A percentile compares a stretch with the other conserved stretches of the same genome.
Evolutionary conservation across 495 filamentous ascomycete genomes (phyloP).

Genomic region (Aspergillus diversus): DNA sequence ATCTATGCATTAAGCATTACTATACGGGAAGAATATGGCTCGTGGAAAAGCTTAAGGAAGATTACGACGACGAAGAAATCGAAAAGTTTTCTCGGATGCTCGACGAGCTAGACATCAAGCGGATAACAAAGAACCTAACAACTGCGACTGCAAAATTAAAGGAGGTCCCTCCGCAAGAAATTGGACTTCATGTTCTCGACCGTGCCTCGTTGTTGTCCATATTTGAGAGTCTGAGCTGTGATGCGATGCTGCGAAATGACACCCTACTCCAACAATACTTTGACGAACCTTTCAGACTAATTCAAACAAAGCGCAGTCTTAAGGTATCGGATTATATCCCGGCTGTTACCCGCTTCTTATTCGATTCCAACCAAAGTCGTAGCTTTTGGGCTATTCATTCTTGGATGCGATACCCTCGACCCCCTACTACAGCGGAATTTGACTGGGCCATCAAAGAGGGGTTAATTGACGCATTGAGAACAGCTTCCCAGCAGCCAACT

Average conservation of each 20-base stretch:
- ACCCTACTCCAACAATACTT: slow-evolving; percentile 62
- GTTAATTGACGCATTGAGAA: slow-evolving; percentile 49
- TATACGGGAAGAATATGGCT: slow-evolving; percentile 70
- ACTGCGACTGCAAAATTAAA: slow-evolving; percentile 52
- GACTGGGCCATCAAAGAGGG: slow-evolving; percentile 78
- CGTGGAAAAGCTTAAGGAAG: slow-evolving; percentile 61
- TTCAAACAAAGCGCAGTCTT: slow-evolving; percentile 72
- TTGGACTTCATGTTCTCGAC: slow-evolving; percentile 53
- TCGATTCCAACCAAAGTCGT: slow-evolving; percentile 62
- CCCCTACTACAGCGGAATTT: slow-evolving; percentile 69
- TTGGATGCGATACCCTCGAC: slow-evolving; percentile 62
- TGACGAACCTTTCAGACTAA: slow-evolving; percentile 74
- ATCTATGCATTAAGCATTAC: slow-evolving; percentile 79
- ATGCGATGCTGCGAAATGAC: slow-evolving; percentile 59
- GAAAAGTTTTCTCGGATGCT: slow-evolving; percentile 56
- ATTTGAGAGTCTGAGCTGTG: slow-evolving; percentile 66
- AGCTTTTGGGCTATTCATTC: slow-evolving; percentile 68
- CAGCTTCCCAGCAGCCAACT: slow-evolving; percentile 48
- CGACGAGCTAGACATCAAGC: slow-evolving; percentile 61
- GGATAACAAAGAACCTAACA: slow-evolving; percentile 62
- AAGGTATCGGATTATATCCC: slow-evolving; percentile 73
- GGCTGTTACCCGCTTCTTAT: slow-evolving; percentile 79
- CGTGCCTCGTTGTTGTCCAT: slow-evolving; percentile 58
- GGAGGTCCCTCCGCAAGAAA: slow-evolving; percentile 49
- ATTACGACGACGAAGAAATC: slow-evolving; percentile 67